These are phyloP conservation scores for Kwoniella sp. DNA, from an alignment of 768 basidiomycete genomes.

Conservation along the genomic window DNA sequence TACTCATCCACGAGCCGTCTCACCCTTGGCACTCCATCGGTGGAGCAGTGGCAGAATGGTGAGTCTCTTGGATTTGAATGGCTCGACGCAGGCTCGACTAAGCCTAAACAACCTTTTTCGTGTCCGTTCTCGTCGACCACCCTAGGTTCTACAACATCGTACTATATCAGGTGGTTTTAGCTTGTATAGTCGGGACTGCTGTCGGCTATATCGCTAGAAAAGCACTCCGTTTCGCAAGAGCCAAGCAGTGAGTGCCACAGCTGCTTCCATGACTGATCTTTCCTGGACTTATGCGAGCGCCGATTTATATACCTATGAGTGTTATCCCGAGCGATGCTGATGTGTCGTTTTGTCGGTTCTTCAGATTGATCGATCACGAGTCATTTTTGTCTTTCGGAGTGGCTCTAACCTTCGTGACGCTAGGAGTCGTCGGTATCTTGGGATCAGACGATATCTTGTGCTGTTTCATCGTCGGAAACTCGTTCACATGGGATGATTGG, in stretches of 20 bases:
- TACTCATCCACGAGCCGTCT: constrained; percentile 47
- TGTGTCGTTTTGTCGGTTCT: neutral
- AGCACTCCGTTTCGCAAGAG: constrained; percentile 50
- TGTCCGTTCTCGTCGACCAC: too few relatives aligned
- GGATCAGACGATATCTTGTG: constrained; percentile 58
- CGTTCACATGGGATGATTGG: constrained; percentile 56
- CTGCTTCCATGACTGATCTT: neutral
- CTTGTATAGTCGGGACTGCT: constrained; percentile 52
- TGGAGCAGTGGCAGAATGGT: constrained; percentile 56
- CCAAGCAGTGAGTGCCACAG: constrained; percentile 30
- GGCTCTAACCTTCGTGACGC: constrained; percentile 54
- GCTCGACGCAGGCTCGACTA: too few relatives aligned
- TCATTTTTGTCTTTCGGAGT: constrained; percentile 57
- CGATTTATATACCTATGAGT: too few relatives aligned
- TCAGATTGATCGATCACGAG: constrained; percentile 57
- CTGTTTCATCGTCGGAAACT: constrained; percentile 55
- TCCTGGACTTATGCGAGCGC: too few relatives aligned
- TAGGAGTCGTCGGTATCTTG: constrained; percentile 56
- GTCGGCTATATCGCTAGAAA: constrained; percentile 57
- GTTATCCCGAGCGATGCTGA: neutral
- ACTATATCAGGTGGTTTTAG: constrained; percentile 56
- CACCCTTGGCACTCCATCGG: constrained; percentile 48
- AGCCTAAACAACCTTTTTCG: neutral
- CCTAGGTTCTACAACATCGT: constrained; percentile 55
- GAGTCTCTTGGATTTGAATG: constrained; percentile 18